phyloP scores from a whole-genome alignment of 2,329 filamentous ascomycete species.

The Pseudocercospora musae region DNA sequence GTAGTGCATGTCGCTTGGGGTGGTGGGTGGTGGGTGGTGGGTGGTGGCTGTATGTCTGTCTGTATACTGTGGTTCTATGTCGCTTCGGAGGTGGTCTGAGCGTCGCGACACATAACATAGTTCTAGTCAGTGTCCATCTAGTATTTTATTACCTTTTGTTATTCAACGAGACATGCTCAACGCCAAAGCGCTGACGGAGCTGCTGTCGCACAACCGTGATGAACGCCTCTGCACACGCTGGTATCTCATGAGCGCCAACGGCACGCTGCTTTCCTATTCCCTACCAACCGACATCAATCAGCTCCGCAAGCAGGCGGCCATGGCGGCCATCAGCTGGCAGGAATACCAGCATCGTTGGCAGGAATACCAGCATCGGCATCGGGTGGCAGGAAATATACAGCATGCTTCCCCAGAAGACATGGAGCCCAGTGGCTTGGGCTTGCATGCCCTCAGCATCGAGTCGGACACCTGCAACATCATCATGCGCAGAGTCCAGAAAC shows the following conservation, averaged over 20 bases:
- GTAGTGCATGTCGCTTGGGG: slow-evolving; percentile 11
- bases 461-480: slow-evolving; percentile 46
- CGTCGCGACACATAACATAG: no score
- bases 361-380: no score
- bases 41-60: no score
- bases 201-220: slow-evolving; percentile 44
- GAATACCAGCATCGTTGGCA: slow-evolving; percentile 36
- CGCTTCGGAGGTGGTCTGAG: no score
- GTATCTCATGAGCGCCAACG: slow-evolving; percentile 51
- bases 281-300: slow-evolving; percentile 48
- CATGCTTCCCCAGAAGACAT: slow-evolving; percentile 16
- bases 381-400: no score
- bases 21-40: no score
- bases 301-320: slow-evolving; percentile 48
- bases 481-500: slow-evolving; percentile 45
- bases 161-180: slow-evolving; percentile 47
- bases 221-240: slow-evolving; percentile 42
- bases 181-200: slow-evolving; percentile 41
- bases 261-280: slow-evolving; percentile 49
- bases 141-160: no score
- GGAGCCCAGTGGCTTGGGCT: slow-evolving; percentile 19
- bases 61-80: no score
- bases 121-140: no score
- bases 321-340: slow-evolving; percentile 51
- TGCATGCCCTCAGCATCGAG: slow-evolving; percentile 48